These are phyloP conservation scores for Xylariaceae sp. DNA, from an alignment of 2,329 filamentous ascomycete genomes.

Conservation along the genomic window DNA sequence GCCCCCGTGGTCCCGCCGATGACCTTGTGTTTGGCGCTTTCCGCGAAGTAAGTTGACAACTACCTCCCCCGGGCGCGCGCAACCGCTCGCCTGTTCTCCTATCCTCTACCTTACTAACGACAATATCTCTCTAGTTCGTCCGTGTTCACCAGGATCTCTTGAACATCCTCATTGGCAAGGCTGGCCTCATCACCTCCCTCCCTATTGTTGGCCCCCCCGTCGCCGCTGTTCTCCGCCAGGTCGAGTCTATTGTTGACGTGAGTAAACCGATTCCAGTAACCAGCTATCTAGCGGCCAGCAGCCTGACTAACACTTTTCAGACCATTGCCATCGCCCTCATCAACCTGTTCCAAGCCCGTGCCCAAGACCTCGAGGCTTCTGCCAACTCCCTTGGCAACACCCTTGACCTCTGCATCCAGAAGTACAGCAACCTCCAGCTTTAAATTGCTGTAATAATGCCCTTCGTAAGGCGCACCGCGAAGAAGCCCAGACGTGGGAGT, in stretches of 20 bases:
- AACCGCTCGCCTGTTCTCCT: background rate
- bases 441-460: background rate
- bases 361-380: background rate
- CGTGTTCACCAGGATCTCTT: conserved; percentile 15
- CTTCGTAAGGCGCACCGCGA: background rate
- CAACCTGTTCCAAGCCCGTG: background rate
- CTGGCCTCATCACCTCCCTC: conserved; percentile 8
- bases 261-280: background rate
- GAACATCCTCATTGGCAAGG: conserved; percentile 18
- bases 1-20: background rate
- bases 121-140: conserved; percentile 6
- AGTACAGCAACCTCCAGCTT: background rate
- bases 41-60: conserved; percentile 8
- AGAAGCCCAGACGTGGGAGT: background rate
- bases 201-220: conserved; percentile 14
- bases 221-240: conserved; percentile 11
- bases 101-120: background rate
- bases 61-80: background rate
- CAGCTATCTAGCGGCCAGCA: background rate
- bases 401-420: background rate
- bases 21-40: conserved; percentile 13
- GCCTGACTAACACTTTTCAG: background rate
- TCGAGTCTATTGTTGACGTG: conserved; percentile 15
- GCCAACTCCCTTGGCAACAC: conserved; percentile 3
- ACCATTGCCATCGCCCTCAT: background rate